Evolutionary conservation across 2,329 filamentous ascomycete species (phyloP).

Genomic region (Diaporthe ilicicola): DNA sequence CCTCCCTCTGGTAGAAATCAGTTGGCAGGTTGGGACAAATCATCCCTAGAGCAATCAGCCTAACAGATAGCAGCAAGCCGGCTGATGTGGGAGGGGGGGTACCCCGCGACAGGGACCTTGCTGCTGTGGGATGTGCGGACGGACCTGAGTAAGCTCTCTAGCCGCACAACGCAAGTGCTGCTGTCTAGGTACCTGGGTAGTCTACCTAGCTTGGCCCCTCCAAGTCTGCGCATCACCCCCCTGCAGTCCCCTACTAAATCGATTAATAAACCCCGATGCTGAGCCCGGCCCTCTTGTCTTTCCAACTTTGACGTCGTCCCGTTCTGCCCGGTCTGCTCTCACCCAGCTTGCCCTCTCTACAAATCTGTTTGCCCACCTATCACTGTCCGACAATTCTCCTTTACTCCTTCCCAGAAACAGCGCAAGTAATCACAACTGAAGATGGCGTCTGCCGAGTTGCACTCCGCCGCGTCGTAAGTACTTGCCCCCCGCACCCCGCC

Average conservation of each 20-base stretch:
- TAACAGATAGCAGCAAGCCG: not conserved
- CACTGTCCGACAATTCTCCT: constrained; percentile 18
- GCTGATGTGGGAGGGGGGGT: constrained; percentile 15
- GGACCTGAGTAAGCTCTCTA: constrained; percentile 31
- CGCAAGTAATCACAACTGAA: constrained; percentile 38
- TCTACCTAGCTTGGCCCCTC: constrained; percentile 8
- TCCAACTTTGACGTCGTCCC: constrained; percentile 25
- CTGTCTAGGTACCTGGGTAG: not conserved
- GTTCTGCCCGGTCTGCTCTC: constrained; percentile 26
- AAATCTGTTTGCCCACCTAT: constrained; percentile 10
- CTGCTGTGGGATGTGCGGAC: constrained; percentile 12
- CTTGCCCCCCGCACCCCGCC: constrained; percentile 32
- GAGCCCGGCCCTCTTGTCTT: constrained; percentile 22
- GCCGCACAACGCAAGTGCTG: constrained; percentile 3
- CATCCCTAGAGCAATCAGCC: not conserved
- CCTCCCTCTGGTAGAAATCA: not conserved
- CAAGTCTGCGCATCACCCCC: constrained; percentile 26
- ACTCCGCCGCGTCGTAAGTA: constrained; percentile 43
- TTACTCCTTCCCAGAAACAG: constrained; percentile 8
- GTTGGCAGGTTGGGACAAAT: not conserved
- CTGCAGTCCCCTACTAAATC: constrained; percentile 13
- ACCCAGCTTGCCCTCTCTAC: constrained; percentile 17
- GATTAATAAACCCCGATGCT: constrained; percentile 31
- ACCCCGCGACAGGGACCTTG: constrained; percentile 26
- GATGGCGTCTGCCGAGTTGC: constrained; percentile 41